These are phyloP conservation scores for Talaromyces pinophilus DNA, from an alignment of 2,329 filamentous ascomycete genomes.

Conservation along the genomic window DNA sequence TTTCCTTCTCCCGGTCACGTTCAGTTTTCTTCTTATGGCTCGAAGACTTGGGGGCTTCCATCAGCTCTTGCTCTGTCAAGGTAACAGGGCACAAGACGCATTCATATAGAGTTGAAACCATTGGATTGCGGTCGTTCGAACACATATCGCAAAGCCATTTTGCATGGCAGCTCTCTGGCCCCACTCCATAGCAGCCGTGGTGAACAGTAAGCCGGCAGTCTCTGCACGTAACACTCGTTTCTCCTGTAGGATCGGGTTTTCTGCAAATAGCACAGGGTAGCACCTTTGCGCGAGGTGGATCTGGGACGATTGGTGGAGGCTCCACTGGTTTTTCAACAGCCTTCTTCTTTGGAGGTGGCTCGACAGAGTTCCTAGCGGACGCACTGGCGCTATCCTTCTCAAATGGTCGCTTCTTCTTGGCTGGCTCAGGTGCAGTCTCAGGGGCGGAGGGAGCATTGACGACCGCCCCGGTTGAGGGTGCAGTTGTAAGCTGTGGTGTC, in stretches of 20 bases:
- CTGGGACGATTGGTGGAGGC: constrained; percentile 66
- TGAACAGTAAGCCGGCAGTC: constrained; percentile 93
- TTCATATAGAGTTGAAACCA: constrained; percentile 91
- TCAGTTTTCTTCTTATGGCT: constrained; percentile 88
- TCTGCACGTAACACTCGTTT: constrained; percentile 74
- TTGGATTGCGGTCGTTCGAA: constrained; percentile 85
- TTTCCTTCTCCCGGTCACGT: constrained; percentile 85
- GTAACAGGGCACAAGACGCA: constrained; percentile 89
- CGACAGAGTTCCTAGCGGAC: constrained; percentile 46
- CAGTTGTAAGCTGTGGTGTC: constrained; percentile 48
- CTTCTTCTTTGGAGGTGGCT: constrained; percentile 61
- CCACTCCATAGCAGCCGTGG: constrained; percentile 87
- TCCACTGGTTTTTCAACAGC: constrained; percentile 57
- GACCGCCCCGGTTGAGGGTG: constrained; percentile 45
- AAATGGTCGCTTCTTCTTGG: constrained; percentile 63
- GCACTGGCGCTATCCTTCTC: constrained; percentile 55
- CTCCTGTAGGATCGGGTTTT: constrained; percentile 68
- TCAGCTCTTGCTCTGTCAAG: constrained; percentile 76
- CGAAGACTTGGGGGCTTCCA: constrained; percentile 72
- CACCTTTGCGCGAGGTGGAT: constrained; percentile 73
- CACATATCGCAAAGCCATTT: constrained; percentile 98
- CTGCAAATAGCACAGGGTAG: constrained; percentile 85
- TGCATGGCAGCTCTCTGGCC: constrained; percentile 59
- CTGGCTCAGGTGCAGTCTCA: constrained; percentile 49
- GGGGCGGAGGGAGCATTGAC: constrained; percentile 37